These are phyloP conservation scores for Lichtheimia ramosa DNA, from an alignment of 371 early-diverging fungal genomes.

Conservation along the genomic window DNA sequence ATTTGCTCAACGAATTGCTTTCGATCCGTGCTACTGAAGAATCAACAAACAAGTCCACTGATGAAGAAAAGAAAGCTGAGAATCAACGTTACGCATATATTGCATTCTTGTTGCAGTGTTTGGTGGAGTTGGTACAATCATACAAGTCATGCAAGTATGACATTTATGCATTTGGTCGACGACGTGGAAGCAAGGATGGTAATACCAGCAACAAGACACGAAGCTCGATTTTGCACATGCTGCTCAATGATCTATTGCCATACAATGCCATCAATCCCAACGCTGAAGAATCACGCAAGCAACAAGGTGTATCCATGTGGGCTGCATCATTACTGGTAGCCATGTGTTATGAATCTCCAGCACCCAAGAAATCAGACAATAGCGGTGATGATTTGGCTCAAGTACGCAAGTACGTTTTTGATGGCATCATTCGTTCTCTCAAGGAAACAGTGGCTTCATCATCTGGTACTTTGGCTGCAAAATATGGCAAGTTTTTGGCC, in stretches of 20 bases:
- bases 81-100: slow-evolving; percentile 62
- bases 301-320: slow-evolving; percentile 68
- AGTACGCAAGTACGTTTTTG: slow-evolving; percentile 69
- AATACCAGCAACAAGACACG: slow-evolving; percentile 21
- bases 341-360: slow-evolving; percentile 47
- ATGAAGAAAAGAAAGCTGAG: slow-evolving; percentile 28
- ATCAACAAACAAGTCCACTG: slow-evolving; percentile 17
- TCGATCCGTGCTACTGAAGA: slow-evolving; percentile 21
- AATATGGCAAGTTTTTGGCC: slow-evolving; percentile 70
- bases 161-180: slow-evolving; percentile 63
- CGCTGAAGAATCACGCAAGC: slow-evolving; percentile 55
- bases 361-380: slow-evolving; percentile 42
- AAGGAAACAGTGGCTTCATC: slow-evolving; percentile 59
- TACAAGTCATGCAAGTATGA: slow-evolving; percentile 84
- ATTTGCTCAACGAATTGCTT: slow-evolving; percentile 40
- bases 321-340: slow-evolving; percentile 62
- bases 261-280: slow-evolving; percentile 52
- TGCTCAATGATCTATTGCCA: slow-evolving; percentile 66
- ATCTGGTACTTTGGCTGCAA: slow-evolving; percentile 50
- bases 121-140: slow-evolving; percentile 83
- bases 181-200: slow-evolving; percentile 47
- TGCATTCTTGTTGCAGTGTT: slow-evolving; percentile 82
- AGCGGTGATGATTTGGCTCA: slow-evolving; percentile 56
- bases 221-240: slow-evolving; percentile 46
- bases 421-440: slow-evolving; percentile 59